Percentiles rank a stretch among this genome's conserved stretches.
phyloP scores from a whole-genome alignment of 352 stramenopile genomes.

The Globisporangium takayamanum region DNA sequence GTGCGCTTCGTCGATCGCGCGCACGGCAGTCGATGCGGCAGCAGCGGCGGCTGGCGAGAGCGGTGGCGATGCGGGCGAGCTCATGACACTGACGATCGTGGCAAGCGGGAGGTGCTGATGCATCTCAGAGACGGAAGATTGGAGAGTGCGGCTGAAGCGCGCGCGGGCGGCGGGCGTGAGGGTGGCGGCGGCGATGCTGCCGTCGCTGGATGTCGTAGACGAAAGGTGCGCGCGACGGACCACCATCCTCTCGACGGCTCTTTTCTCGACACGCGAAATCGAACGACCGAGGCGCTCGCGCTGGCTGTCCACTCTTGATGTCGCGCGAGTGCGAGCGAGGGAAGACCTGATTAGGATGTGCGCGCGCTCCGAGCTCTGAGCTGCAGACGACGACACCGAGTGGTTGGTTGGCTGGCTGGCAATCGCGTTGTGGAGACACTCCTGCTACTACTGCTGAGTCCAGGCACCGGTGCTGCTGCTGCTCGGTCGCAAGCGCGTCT shows the following conservation, averaged over 20 bases:
- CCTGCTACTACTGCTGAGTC: no score
- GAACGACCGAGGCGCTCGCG: not conserved
- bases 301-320: no score
- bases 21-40: not conserved
- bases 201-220: conserved; percentile 5
- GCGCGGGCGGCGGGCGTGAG: not conserved
- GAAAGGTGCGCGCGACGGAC: conserved; percentile 3
- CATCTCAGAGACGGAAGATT: conserved; percentile 11
- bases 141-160: conserved; percentile 10
- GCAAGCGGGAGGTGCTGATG: conserved; percentile 7
- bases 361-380: no score
- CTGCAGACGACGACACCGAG: not conserved
- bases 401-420: not conserved
- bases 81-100: conserved; percentile 4
- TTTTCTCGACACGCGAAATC: conserved; percentile 1
- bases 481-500: no score
- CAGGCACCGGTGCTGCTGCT: no score
- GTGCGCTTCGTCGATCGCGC: conserved; percentile 11
- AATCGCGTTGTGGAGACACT: not conserved
- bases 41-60: not conserved
- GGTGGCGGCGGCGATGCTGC: not conserved
- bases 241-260: not conserved
- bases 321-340: no score
- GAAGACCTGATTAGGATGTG: not conserved
- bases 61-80: not conserved